Conservation (phyloP, 805 yeast genomes). For the Pichia paraexigua region DNA sequence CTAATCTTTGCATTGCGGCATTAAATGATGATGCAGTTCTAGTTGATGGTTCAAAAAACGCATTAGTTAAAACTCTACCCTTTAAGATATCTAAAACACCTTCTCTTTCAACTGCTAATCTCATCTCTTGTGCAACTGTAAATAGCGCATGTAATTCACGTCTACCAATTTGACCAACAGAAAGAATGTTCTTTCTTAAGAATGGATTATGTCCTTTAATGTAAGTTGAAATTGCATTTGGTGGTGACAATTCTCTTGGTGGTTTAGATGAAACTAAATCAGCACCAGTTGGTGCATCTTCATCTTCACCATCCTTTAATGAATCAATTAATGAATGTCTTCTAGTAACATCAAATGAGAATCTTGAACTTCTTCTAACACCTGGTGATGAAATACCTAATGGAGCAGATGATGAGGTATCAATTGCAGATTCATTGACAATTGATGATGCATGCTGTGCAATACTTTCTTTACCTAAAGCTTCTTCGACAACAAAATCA, state of each 20-base stretch:
- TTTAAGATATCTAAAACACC: slow-evolving; percentile 87
- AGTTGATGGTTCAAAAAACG: slow-evolving; percentile 98
- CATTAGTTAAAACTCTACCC: slow-evolving; percentile 87
- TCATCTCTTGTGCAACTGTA: slow-evolving; percentile 96
- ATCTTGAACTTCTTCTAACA: slow-evolving; percentile 38
- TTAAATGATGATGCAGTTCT: slow-evolving; percentile 95
- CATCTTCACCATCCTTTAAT: slow-evolving; percentile 22
- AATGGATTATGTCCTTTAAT: slow-evolving; percentile 84
- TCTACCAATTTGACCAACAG: slow-evolving; percentile 82
- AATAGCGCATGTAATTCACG: slow-evolving; percentile 87
- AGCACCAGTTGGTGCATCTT: slow-evolving; percentile 47
- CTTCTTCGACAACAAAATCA: slow-evolving; percentile 48
- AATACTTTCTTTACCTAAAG: slow-evolving; percentile 52
- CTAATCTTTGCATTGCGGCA: slow-evolving; percentile 99
- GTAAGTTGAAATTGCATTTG: slow-evolving; percentile 69
- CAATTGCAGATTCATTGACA: slow-evolving; percentile 8
- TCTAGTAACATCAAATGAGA: slow-evolving; percentile 40
- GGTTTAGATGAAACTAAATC: slow-evolving; percentile 68
- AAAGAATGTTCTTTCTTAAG: slow-evolving; percentile 77
- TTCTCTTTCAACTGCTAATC: slow-evolving; percentile 91
- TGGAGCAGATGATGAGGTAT: slow-evolving; percentile 20
- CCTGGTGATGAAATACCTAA: slow-evolving; percentile 22
- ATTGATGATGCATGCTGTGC: slow-evolving; percentile 35
- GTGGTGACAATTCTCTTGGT: slow-evolving; percentile 63
- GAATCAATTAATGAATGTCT: slow-evolving; percentile 29